Conservation (phyloP, 345 rosid genomes). For the Citrus unshiu region DNA sequence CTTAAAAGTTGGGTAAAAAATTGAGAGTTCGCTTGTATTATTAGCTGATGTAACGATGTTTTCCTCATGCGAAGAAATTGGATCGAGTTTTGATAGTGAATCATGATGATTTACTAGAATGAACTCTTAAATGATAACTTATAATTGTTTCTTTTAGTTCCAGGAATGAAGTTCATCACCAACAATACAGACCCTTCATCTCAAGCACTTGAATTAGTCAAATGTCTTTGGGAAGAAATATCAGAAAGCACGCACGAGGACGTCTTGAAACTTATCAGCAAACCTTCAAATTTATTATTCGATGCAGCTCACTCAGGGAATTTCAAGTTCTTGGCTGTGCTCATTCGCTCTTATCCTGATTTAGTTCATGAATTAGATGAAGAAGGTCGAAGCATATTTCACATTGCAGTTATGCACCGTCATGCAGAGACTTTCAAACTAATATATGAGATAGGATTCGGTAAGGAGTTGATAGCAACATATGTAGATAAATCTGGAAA, state of each 20-base stretch:
- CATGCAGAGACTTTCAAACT: slow-evolving; percentile 16
- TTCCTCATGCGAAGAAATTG: neutral
- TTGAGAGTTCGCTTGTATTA: no score
- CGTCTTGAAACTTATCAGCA: neutral
- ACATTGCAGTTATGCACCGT: slow-evolving; percentile 30
- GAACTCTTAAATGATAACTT: neutral
- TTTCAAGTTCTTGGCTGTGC: slow-evolving; percentile 25
- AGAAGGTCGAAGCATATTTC: slow-evolving; percentile 28
- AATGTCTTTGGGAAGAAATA: neutral
- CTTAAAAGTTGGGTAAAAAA: no score
- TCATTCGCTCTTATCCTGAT: slow-evolving; percentile 25
- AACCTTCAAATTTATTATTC: slow-evolving; percentile 28
- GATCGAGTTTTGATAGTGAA: neutral
- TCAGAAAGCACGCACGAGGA: no score
- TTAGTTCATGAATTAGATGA: slow-evolving; percentile 29
- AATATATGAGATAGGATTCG: no score
- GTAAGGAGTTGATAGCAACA: no score
- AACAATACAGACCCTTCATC: neutral
- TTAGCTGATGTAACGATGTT: no score
- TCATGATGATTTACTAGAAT: no score
- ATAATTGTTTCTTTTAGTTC: neutral
- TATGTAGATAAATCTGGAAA: no score
- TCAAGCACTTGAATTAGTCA: slow-evolving; percentile 1
- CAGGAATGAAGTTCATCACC: neutral
- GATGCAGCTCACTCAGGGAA: slow-evolving; percentile 36